Conservation (phyloP, 768 basidiomycete genomes). For the Lactarius deliciosus region DNA sequence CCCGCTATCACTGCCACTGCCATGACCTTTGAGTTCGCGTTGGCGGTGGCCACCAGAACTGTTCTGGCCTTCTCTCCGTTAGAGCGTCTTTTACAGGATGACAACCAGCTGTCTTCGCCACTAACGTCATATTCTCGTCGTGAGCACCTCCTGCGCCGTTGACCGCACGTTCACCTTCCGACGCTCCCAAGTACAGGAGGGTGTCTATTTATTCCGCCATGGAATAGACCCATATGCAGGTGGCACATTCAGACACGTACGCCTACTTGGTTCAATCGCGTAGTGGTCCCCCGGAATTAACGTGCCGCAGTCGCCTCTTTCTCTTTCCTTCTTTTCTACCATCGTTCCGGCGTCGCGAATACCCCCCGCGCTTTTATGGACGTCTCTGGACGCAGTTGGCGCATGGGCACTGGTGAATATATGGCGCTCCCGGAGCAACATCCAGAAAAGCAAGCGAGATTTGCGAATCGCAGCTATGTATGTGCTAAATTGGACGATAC, state of each 20-base stretch:
- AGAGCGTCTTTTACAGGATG: slow-evolving; percentile 54
- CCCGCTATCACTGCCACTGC: not conserved
- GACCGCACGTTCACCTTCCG: slow-evolving; percentile 22
- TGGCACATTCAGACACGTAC: slow-evolving; percentile 81
- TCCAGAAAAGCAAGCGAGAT: slow-evolving; percentile 51
- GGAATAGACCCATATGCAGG: slow-evolving; percentile 88
- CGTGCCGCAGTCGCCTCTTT: slow-evolving; percentile 67
- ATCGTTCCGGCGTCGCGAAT: slow-evolving; percentile 54
- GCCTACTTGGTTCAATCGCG: slow-evolving; percentile 32
- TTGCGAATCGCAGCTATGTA: slow-evolving; percentile 65
- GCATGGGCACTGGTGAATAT: slow-evolving; percentile 69
- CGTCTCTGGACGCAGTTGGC: slow-evolving; percentile 59
- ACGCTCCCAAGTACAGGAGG: slow-evolving; percentile 73
- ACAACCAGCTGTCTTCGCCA: slow-evolving; percentile 79
- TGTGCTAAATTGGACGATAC: slow-evolving; percentile 34
- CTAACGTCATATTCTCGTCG: slow-evolving; percentile 76
- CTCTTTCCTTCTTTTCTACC: slow-evolving; percentile 73
- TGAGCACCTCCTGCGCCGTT: slow-evolving; percentile 41
- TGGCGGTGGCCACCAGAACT: slow-evolving; percentile 48
- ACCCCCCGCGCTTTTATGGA: slow-evolving; percentile 64
- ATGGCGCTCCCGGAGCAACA: slow-evolving; percentile 62
- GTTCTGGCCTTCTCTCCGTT: slow-evolving; percentile 53
- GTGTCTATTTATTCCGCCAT: slow-evolving; percentile 74
- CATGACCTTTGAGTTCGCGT: slow-evolving; percentile 25
- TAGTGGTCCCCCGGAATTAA: slow-evolving; percentile 7